These are phyloP conservation scores for Solanum paucissectum DNA, from an alignment of 257 asterid species.

Conservation along the genomic window DNA sequence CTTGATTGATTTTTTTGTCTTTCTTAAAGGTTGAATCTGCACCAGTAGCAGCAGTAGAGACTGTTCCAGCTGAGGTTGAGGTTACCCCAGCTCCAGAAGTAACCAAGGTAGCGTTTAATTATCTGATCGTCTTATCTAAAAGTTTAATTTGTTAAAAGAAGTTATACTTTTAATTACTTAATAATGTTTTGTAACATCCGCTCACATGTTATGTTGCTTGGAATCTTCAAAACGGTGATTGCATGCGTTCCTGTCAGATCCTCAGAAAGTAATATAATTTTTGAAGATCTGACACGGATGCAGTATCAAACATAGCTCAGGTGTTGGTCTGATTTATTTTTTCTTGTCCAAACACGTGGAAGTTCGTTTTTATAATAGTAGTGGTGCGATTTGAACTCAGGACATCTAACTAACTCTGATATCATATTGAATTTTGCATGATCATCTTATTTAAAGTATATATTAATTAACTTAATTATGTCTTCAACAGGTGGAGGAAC, in stretches of 20 bases:
- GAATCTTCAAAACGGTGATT: neutral
- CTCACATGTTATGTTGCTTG: neutral
- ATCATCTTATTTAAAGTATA: neutral
- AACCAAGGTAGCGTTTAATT: neutral
- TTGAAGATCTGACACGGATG: neutral
- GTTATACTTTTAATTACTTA: neutral
- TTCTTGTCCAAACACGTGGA: neutral
- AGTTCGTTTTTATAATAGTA: neutral
- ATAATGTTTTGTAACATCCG: neutral
- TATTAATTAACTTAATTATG: neutral
- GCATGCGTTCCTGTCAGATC: neutral
- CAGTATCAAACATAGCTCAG: neutral
- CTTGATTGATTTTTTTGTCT: neutral
- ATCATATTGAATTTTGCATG: neutral
- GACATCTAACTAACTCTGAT: neutral
- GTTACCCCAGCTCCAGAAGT: neutral
- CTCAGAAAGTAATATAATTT: neutral
- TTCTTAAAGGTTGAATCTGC: constrained; percentile 1
- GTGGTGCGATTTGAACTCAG: neutral
- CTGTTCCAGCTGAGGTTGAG: neutral
- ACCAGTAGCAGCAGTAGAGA: constrained; percentile 4
- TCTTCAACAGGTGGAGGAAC: neutral
- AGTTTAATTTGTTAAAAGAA: neutral
- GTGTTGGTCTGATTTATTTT: neutral
- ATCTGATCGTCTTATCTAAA: neutral